A percentile compares a stretch with the other conserved stretches of the same genome.
phyloP scores from a whole-genome alignment of 139 green algal species.

The Micromonas commoda region DNA sequence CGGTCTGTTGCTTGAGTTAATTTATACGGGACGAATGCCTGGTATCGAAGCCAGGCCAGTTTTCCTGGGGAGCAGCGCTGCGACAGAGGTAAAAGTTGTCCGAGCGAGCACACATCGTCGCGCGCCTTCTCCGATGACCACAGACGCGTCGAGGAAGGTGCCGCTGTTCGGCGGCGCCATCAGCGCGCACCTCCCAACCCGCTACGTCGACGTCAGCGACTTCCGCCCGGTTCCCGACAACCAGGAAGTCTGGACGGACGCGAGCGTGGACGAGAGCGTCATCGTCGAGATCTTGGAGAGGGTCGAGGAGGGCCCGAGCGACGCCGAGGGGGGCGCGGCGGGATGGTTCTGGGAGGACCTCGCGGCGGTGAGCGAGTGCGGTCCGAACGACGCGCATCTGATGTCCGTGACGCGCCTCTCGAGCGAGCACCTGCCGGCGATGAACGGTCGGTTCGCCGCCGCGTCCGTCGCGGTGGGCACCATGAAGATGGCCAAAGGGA shows the following conservation, averaged over 20 bases:
- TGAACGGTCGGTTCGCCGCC: no score
- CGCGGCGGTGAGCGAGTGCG: not conserved
- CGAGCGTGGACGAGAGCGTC: not conserved
- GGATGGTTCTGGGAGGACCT: not conserved
- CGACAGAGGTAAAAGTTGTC: no score
- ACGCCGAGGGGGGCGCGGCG: not conserved
- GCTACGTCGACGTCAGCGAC: not conserved
- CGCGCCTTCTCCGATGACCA: not conserved
- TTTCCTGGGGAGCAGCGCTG: no score
- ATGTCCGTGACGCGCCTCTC: not conserved
- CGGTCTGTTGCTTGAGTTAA: no score
- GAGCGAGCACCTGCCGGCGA: not conserved
- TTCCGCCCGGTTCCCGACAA: not conserved
- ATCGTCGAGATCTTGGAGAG: constrained; percentile 13
- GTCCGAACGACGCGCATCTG: not conserved
- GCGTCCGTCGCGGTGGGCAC: not conserved
- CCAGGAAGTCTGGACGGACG: constrained; percentile 11
- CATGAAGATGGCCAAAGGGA: not conserved
- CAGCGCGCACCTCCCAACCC: not conserved
- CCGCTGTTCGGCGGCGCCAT: constrained; percentile 1
- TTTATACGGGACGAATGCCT: no score
- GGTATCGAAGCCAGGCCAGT: no score
- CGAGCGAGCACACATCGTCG: no score
- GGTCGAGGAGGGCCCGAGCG: not conserved
- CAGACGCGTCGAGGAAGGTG: not conserved